Evolutionary conservation across 768 basidiomycete genomes (phyloP), one percentile per base, ranked within the genome.

Genomic region (Boletus subparvulus): DNA sequence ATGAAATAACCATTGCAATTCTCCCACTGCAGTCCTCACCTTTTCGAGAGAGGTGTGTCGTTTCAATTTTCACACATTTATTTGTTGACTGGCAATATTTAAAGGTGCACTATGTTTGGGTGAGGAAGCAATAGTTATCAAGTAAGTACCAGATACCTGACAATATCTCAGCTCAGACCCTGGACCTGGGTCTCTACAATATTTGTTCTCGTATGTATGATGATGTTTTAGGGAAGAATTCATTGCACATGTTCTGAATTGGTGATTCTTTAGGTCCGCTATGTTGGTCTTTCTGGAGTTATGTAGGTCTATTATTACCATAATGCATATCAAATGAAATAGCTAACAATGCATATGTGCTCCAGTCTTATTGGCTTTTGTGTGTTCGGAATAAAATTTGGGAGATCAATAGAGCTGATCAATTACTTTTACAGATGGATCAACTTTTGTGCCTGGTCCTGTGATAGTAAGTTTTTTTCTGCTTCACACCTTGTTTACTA

Each of bases 51-150:
- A 59, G 39, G 58, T 50, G 19, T 33, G 2, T 37, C 9, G 6
- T 50, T 4, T 24, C 2, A 2, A 8, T 13, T 16, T 17, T 2
- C 3, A 5, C 3, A 10, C 0, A 4, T n/a, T 5, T 6, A 6
- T 26, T 1, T 26, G 5, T 24, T 3, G 17, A 11, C 33, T 49
- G 11, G 54, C 7, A 6, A 28, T 12, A 7, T 32, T 3, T 3
- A 3, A 50, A 63, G 62, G 7, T 63, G 36, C 26, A 62, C 3
- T 59, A 59, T 40, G 16, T 63, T 28, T 62, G 62, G 62, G 61
- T 62, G 16, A 21, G 49, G 12, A 14, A 44, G 7, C 21, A 17
- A 16, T 8, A 26, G 17, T 12, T 9, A n/a, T 14, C 5, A 9
- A 12, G 12, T 24, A 3, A 6, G 30, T 5, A 21, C 21, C 0